Evolutionary conservation across 2,329 filamentous ascomycete genomes (phyloP), one percentile per base, ranked within the genome.

Genomic region (Fusarium pseudonygamai): DNA sequence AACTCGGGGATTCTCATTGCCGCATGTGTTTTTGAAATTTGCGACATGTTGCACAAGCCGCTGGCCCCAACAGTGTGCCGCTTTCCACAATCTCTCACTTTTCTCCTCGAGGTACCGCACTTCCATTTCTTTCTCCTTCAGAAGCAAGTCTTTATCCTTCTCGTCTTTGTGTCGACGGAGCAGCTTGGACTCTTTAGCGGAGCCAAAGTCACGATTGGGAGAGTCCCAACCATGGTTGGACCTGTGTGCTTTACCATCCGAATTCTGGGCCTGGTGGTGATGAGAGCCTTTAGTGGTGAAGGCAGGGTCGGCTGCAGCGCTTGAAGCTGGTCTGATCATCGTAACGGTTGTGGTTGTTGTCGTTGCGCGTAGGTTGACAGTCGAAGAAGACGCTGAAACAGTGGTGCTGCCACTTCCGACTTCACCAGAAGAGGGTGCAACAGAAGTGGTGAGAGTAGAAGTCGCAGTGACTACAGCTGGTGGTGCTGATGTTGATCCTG

Each of bases 281-380:
- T 37, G 49, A 37, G 32, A 26, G 49, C 16, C 18, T n/a, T 55
- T 30, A 26, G 36, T 18, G 30, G 36, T 39, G 7, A 37, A 36
- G 18, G 34, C 40, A 20, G 49, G 34, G 20, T 26, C n/a, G 24
- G 55, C 16, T 32, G n/a, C 39, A 39, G 39, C 36, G 15, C 20
- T 40, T 16, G 52, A 49, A 18, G 62, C 45, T 14, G 68, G 46
- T 18, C 45, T 47, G 10, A 34, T 39, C 36, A 26, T 53, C 32
- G 67, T 72, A 16, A 58, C 39, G 5, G 69, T 72, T 26, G 57
- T 68, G 10, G 63, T 69, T 50, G 53, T 64, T n/a, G 46, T 55
- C 11, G 46, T 46, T 22, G 26, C 22, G 24, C 43, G 39, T 30
- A 40, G 22, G 20, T 26, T 45, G 14, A n/a, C 15, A 39, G 40